Evolutionary conservation across 495 filamentous ascomycete genomes (phyloP), one percentile per base, ranked within the genome.

Genomic region (Letharia columbiana): DNA sequence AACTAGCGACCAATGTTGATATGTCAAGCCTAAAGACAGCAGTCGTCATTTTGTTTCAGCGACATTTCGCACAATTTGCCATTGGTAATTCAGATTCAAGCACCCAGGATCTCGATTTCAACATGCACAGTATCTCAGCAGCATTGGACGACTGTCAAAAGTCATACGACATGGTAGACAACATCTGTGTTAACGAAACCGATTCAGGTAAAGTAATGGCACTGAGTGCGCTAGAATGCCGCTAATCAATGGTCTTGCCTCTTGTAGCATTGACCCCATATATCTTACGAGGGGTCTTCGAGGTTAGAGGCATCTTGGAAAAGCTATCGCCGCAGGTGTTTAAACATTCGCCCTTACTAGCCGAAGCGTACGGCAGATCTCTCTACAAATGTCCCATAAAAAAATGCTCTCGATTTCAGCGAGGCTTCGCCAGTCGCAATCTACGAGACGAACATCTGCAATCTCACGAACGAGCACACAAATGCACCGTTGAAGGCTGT

Each of bases 361-460:
- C 49, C 15, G 66, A 67, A 15, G 66, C 66, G 17, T 67, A 67
- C 44, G 66, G 66, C 4, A 57, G 1, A 40, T 40, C 28, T 31
- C 50, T 63, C 3, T 67, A 39, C 50, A 67, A 67, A 50, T 67
- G 66, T 40, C 60, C 66, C 0, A 40, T 67, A 4, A 10, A 60
- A 33, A 5, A 13, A 23, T 67, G 66, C 31, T 17, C 28, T 23
- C 66, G 54, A 1, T 67, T 67, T 28, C 18, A 4, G 33, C 35
- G 20, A 2, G 66, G 66, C 6, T 67, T 67, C 17, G 49, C 20
- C 1, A 63, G 1, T 49, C 12, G 41, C 23, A 6, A 47, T 20
- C 4, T 28, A 28, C 60, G 66, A 57, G 66, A 67, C 49, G 33
- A 63, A 35, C 66, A 67, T 33, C 7, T 62, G 12, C 40, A 37